Percentiles rank a stretch among this genome's conserved stretches.
phyloP scores from a whole-genome alignment of 2,329 filamentous ascomycete genomes.

The Blumeria hordei region DNA sequence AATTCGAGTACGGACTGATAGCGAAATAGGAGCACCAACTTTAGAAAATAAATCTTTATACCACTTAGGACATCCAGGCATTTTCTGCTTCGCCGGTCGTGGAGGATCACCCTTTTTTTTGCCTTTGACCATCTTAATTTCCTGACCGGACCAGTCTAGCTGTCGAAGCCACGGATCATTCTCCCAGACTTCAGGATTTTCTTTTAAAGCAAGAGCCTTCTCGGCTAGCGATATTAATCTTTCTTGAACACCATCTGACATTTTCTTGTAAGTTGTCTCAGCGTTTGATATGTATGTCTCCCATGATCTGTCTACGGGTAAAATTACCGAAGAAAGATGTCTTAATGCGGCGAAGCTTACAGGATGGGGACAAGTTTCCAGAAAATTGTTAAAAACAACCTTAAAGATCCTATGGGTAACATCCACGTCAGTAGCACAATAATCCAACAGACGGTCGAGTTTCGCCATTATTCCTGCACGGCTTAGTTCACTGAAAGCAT shows the following conservation, averaged over 20 bases:
- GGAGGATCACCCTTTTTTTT: constrained; percentile 70
- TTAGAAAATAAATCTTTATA: constrained; percentile 75
- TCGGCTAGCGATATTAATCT: constrained; percentile 51
- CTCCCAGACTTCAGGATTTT: constrained; percentile 40
- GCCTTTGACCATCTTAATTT: constrained; percentile 72
- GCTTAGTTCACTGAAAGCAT: constrained; percentile 68
- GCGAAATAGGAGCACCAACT: constrained; percentile 39
- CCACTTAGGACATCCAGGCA: constrained; percentile 85
- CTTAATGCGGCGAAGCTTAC: constrained; percentile 89
- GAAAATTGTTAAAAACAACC: constrained; percentile 74
- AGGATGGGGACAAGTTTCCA: constrained; percentile 78
- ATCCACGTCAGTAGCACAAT: constrained; percentile 83
- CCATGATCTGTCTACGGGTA: constrained; percentile 79
- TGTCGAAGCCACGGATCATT: constrained; percentile 81
- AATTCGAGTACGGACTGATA: constrained; percentile 71
- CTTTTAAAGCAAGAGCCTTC: constrained; percentile 52
- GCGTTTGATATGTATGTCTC: constrained; percentile 61
- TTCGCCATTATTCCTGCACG: constrained; percentile 43
- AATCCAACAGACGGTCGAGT: constrained; percentile 66
- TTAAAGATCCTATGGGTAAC: constrained; percentile 89
- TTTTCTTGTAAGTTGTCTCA: constrained; percentile 57
- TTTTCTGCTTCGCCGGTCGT: constrained; percentile 67
- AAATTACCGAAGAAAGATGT: constrained; percentile 78
- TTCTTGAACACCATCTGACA: constrained; percentile 55
- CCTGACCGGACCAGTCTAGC: constrained; percentile 87